Evolutionary conservation across 768 basidiomycete species (phyloP).

Genomic region (Mycena albidolilacea): DNA sequence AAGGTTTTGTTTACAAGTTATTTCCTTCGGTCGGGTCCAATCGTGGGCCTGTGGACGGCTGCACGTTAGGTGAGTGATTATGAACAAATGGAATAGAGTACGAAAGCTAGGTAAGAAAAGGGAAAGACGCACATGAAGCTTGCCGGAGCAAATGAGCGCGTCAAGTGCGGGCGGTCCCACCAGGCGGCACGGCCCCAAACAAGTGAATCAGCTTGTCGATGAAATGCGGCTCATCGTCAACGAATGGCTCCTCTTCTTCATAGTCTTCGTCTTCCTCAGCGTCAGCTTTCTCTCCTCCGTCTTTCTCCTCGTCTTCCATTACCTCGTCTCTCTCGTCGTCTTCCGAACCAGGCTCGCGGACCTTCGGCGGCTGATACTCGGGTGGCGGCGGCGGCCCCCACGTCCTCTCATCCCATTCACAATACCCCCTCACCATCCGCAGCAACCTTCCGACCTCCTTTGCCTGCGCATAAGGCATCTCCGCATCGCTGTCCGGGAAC

Average conservation of each 20-base stretch:
- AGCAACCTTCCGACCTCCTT: slow-evolving; percentile 20
- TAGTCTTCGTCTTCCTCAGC: background rate
- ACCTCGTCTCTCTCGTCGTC: background rate
- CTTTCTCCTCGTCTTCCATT: background rate
- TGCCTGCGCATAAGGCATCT: background rate
- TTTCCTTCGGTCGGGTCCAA: too few species aligned
- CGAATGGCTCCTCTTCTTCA: background rate
- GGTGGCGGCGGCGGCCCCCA: slow-evolving; percentile 2
- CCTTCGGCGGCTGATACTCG: slow-evolving; percentile 14
- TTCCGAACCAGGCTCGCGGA: background rate
- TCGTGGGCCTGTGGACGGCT: too few species aligned
- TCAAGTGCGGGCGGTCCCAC: background rate
- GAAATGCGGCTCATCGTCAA: background rate
- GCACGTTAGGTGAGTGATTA: too few species aligned
- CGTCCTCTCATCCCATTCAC: background rate
- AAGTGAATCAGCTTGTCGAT: background rate
- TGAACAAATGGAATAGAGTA: too few species aligned
- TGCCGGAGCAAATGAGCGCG: too few species aligned
- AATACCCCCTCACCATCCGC: slow-evolving; percentile 19
- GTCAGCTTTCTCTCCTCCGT: background rate
- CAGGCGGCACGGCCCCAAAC: slow-evolving; percentile 5
- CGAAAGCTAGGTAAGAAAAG: too few species aligned
- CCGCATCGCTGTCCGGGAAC: background rate
- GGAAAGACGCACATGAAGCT: too few species aligned
- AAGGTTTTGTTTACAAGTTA: too few species aligned